Percentiles rank a stretch among this genome's conserved stretches.
Evolutionary conservation across 345 rosid genomes (phyloP).

Genomic region (Syzygium grande): DNA sequence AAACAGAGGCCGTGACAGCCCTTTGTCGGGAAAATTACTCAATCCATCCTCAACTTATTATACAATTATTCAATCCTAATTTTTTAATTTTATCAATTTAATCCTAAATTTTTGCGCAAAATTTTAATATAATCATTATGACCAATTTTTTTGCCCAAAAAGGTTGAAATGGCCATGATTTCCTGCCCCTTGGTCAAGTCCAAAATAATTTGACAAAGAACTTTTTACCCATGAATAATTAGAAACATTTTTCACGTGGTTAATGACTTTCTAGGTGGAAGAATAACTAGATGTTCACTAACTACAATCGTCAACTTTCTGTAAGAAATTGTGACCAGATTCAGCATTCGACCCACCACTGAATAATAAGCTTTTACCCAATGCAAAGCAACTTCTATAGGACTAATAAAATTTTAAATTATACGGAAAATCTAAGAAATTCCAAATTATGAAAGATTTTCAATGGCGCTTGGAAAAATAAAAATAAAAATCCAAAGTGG

Average conservation of each 20-base stretch:
- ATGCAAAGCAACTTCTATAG: background rate
- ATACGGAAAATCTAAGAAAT: background rate
- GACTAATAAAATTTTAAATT: no score
- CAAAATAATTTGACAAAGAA: background rate
- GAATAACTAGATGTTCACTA: background rate
- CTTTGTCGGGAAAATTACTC: background rate
- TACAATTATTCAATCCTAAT: rapidly evolving
- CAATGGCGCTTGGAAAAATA: background rate
- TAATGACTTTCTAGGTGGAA: background rate
- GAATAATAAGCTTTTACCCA: background rate
- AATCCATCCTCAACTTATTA: background rate
- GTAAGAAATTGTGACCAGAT: background rate
- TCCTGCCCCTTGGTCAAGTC: background rate
- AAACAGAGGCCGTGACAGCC: background rate
- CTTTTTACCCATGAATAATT: background rate
- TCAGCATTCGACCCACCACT: background rate
- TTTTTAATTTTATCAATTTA: background rate
- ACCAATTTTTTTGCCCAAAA: background rate
- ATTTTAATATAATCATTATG: background rate
- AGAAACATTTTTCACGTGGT: background rate
- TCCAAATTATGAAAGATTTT: background rate
- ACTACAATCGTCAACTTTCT: background rate
- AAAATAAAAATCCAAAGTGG: background rate
- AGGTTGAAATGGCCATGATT: background rate
- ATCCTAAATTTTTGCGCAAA: background rate